These are phyloP conservation scores for Camillea tinctor DNA, from an alignment of 2,329 filamentous ascomycete genomes.

Conservation along the genomic window DNA sequence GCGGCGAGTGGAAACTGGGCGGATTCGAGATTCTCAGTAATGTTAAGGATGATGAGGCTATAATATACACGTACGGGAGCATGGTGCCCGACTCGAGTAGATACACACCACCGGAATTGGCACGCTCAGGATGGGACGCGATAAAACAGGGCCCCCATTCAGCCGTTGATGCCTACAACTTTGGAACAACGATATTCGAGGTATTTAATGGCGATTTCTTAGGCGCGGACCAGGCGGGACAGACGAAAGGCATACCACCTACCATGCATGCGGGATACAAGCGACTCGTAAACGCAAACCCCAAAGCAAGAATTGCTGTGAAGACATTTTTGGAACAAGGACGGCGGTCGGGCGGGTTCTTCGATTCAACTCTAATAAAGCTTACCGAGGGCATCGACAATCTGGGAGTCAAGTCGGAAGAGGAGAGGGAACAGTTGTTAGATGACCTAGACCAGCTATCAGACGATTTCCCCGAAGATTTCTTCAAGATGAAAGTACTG, in stretches of 20 bases:
- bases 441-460: constrained; percentile 83
- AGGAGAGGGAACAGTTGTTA: constrained; percentile 82
- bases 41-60: constrained; percentile 91
- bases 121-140: constrained; percentile 83
- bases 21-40: constrained; percentile 93
- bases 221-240: constrained; percentile 75
- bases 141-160: constrained; percentile 80
- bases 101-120: constrained; percentile 85
- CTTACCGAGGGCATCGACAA: constrained; percentile 92
- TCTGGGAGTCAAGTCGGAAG: constrained; percentile 80
- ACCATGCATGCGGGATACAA: constrained; percentile 92
- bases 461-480: constrained; percentile 95
- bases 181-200: constrained; percentile 82
- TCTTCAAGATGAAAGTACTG: constrained; percentile 95
- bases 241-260: constrained; percentile 81
- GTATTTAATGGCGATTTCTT: constrained; percentile 85
- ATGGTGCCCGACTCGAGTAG: constrained; percentile 79
- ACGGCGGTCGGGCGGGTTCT: constrained; percentile 77
- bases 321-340: constrained; percentile 89
- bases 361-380: constrained; percentile 88
- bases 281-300: constrained; percentile 81
- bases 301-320: constrained; percentile 82
- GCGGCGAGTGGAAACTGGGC: constrained; percentile 95
- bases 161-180: constrained; percentile 84
- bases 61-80: constrained; percentile 91